Evolutionary conservation across 345 rosid species (phyloP).

Genomic region (Dovyalis caffra): DNA sequence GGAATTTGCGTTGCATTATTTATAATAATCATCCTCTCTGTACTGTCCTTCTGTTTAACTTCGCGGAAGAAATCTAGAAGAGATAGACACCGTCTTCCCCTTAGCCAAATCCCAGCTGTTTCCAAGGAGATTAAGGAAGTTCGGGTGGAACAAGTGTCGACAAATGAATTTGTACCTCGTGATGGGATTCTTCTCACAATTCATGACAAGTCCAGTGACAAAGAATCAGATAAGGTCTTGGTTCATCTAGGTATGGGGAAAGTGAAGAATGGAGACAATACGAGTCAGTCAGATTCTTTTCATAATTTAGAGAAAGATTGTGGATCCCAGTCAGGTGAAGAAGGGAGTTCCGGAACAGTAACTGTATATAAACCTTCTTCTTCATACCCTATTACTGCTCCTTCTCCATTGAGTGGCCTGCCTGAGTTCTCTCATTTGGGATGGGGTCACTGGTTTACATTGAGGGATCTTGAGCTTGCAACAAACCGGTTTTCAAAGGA

Average conservation of each 20-base stretch:
- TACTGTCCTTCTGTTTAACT: conserved; percentile 67
- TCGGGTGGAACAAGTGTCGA: conserved; percentile 70
- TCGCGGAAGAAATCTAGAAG: conserved; percentile 66
- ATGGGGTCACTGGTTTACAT: conserved; percentile 90
- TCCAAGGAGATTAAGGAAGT: conserved; percentile 96
- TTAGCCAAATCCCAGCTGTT: conserved; percentile 63
- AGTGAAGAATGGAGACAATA: conserved; percentile 52
- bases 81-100: conserved; percentile 37
- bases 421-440: conserved; percentile 82
- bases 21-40: conserved; percentile 65
- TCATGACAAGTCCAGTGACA: conserved; percentile 63
- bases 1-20: conserved; percentile 73
- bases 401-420: conserved; percentile 65
- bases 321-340: conserved; percentile 75
- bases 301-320: conserved; percentile 59
- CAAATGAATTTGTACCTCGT: conserved; percentile 58
- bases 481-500: conserved; percentile 73
- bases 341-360: conserved; percentile 50
- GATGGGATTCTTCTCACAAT: conserved; percentile 73
- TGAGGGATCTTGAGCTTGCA: conserved; percentile 78
- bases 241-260: conserved; percentile 78
- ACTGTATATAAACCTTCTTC: conserved; percentile 60
- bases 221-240: conserved; percentile 73
- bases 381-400: conserved; percentile 61
- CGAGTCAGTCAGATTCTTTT: conserved; percentile 59